Base-by-base conservation (phyloP, 495 filamentous ascomycete species). In the Annulohypoxylon bovei region DNA sequence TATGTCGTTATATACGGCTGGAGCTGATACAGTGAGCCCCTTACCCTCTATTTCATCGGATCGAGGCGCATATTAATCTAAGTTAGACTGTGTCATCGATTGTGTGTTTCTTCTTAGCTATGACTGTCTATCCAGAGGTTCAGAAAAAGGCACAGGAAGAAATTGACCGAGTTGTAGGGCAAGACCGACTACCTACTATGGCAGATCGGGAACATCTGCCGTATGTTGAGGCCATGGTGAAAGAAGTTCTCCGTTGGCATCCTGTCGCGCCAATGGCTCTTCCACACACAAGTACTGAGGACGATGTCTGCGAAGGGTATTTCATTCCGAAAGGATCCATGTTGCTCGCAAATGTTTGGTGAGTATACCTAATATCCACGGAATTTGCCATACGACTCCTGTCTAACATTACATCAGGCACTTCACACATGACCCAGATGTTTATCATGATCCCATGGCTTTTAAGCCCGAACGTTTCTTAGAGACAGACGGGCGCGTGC, bases 221-320 rank as follows among this genome's bases (percentile, higher is more conserved):
- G 0, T 84, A 82, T 28, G 61, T 81, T n/a, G 70, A 78, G 27
- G 83, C 83, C 6, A 65, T 82, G 4, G 72, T 84, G 11, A 81
- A 81, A 57, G 84, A 87, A 70, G 68, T 79, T 1, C 71, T 85
- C 8, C 77, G 84, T 1, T 85, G 80, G 81, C 79, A 80, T 22
- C 81, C 83, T 4, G 76, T 80, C 6, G 66, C 72, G 11, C 70
- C 85, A 6, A 77, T 83, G 60, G 84, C 79, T 28, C 72, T 81
- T 22, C 81, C 84, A 0, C 87, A 89, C 65, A 65, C 74, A 8
- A 59, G 79, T 30, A 80, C 71, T 0, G 74, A 84, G 56, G 84
- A 87, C 40, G 81, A 85, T 61, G 63, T 80, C 18, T 86, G 80
- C 70, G 75, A 82, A 25, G 86, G 84, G 9, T 86, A 84, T 66